A percentile compares a stretch with the other conserved stretches of the same genome.
Conservation (phyloP, 2,329 filamentous ascomycete genomes). For the Podosphaera aphanis region DNA sequence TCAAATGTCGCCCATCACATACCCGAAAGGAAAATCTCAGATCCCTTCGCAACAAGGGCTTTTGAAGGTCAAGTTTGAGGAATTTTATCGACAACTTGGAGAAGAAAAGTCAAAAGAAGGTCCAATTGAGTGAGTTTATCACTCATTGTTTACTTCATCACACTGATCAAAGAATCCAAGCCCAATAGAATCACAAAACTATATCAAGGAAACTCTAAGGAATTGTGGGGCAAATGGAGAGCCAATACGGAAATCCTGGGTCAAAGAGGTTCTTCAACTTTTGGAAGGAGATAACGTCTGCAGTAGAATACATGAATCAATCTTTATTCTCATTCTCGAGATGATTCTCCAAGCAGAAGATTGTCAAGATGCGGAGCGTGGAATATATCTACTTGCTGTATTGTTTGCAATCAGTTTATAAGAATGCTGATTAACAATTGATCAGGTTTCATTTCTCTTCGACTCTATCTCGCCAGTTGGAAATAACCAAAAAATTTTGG, state of each 20-base stretch:
- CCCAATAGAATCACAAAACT: not conserved
- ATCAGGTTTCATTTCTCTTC: constrained; percentile 6
- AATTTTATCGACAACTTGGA: constrained; percentile 3
- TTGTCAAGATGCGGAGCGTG: constrained; percentile 8
- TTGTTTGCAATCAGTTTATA: constrained; percentile 1
- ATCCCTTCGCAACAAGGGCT: not conserved
- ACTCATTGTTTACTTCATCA: not conserved
- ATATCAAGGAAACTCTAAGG: constrained; percentile 3
- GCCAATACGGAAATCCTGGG: not conserved
- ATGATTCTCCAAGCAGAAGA: constrained; percentile 7
- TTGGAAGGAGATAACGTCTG: constrained; percentile 9
- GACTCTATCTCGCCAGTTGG: constrained; percentile 1
- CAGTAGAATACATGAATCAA: constrained; percentile 5
- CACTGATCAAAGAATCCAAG: constrained; percentile 1
- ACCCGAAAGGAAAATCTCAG: not conserved
- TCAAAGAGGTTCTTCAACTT: not conserved
- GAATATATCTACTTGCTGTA: constrained; percentile 12
- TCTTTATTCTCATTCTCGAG: constrained; percentile 8
- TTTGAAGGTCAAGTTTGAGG: constrained; percentile 2
- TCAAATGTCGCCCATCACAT: not conserved
- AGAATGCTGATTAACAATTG: constrained; percentile 1
- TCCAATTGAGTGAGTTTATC: constrained; percentile 3
- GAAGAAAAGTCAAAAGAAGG: constrained; percentile 1
- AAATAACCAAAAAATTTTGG: not conserved
- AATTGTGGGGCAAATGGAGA: constrained; percentile 1